phyloP scores from a whole-genome alignment of 306 rosid species.

The Quercus rubra region DNA sequence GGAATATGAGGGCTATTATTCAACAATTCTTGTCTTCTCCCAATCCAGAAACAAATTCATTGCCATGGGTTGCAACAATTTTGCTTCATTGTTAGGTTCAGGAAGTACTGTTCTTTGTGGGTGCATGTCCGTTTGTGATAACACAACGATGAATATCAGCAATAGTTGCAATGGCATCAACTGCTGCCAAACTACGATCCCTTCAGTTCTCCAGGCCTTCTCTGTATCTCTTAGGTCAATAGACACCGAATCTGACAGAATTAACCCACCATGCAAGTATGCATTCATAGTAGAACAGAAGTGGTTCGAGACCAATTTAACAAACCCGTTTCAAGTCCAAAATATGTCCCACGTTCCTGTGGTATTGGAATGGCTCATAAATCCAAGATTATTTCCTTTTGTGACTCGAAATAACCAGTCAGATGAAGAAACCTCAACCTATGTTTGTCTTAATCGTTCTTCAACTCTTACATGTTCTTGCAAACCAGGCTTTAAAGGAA shows the following conservation, averaged over 20 bases:
- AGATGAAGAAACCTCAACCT: too few species aligned
- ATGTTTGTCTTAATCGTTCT: too few species aligned
- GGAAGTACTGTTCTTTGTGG: background rate
- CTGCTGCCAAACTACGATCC: too few species aligned
- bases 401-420: too few species aligned
- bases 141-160: too few species aligned
- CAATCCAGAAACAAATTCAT: background rate
- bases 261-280: too few species aligned
- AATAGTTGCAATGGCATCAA: background rate
- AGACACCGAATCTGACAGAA: accelerated
- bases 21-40: too few species aligned
- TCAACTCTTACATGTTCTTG: background rate
- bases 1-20: too few species aligned
- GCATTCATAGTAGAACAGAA: background rate
- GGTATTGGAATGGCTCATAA: background rate
- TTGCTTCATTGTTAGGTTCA: background rate
- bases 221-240: accelerated
- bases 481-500: background rate
- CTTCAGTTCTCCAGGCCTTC: background rate
- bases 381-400: too few species aligned
- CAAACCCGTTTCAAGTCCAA: too few species aligned
- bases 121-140: background rate
- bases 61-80: background rate
- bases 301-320: too few species aligned
- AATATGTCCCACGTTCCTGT: too few species aligned